A percentile compares a stretch with the other conserved stretches of the same genome.
Evolutionary conservation across 1,284 basidiomycete genomes (phyloP).

Genomic region (Earliella scabrosa): DNA sequence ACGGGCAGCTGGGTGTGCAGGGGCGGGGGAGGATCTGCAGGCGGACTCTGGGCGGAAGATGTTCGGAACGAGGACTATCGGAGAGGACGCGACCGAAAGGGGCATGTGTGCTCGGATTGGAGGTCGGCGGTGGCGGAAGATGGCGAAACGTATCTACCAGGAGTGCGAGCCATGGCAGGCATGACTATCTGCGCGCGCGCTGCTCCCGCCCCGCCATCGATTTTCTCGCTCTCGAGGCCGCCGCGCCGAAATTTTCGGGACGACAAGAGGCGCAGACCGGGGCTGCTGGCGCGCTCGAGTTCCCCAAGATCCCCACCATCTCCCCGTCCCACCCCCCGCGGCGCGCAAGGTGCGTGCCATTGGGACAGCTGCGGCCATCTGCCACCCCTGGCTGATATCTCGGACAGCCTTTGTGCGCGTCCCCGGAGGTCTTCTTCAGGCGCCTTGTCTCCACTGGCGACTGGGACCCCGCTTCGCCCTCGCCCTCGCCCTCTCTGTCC

Average conservation of each 20-base stretch:
- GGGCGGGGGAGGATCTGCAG: conserved; percentile 3
- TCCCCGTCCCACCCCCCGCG: conserved; percentile 1
- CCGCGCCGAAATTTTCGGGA: conserved; percentile 1
- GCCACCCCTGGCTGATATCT: conserved; percentile 12
- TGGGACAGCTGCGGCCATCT: conserved; percentile 8
- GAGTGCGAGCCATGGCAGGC: no score
- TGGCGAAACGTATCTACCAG: conserved; percentile 26
- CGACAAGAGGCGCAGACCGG: neutral
- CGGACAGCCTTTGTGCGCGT: conserved; percentile 9
- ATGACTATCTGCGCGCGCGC: conserved; percentile 1
- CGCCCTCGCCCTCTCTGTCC: conserved; percentile 5
- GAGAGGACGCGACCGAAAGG: conserved; percentile 8
- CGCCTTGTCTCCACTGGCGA: conserved; percentile 4
- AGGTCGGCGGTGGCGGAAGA: conserved; percentile 14
- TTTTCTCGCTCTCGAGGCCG: conserved; percentile 5
- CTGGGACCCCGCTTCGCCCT: conserved; percentile 11
- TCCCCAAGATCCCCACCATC: neutral
- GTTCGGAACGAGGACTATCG: conserved; percentile 24
- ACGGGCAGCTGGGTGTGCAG: neutral
- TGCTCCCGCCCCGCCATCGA: conserved; percentile 2
- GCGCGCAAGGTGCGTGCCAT: neutral
- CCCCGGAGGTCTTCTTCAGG: conserved; percentile 9
- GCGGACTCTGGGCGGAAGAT: conserved; percentile 15
- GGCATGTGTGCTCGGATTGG: conserved; percentile 6
- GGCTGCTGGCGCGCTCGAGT: neutral